Evolutionary conservation across 495 filamentous ascomycete genomes (phyloP).

Genomic region (Aspergillus ostianus): DNA sequence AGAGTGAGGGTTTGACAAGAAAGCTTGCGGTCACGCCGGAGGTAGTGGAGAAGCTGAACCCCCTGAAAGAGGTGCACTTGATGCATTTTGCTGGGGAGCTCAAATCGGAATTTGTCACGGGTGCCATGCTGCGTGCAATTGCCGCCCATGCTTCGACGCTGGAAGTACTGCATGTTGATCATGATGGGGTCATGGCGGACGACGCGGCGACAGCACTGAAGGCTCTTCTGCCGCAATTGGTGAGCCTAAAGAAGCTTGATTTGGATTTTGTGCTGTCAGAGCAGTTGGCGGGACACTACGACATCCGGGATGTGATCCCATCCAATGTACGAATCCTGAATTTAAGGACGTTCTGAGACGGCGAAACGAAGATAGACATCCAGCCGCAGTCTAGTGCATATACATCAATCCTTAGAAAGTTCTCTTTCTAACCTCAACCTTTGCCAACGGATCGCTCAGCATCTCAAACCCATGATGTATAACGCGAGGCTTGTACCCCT

Average conservation of each 20-base stretch:
- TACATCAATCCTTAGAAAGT: background rate
- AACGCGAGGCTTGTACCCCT: background rate
- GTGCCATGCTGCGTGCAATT: background rate
- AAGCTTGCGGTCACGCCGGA: background rate
- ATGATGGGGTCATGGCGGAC: background rate
- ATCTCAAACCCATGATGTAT: constrained; percentile 7
- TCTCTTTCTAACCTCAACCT: constrained; percentile 8
- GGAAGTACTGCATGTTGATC: background rate
- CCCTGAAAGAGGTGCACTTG: background rate
- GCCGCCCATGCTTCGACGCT: background rate
- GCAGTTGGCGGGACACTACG: background rate
- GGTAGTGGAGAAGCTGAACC: background rate
- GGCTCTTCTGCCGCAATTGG: background rate
- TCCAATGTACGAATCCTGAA: too few relatives aligned
- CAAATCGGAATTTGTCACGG: background rate
- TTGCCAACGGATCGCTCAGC: constrained; percentile 9
- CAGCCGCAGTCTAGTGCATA: too few relatives aligned
- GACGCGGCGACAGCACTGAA: background rate
- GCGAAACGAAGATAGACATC: too few relatives aligned
- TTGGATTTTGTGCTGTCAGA: background rate
- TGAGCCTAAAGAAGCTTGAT: background rate
- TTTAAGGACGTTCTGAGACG: too few relatives aligned
- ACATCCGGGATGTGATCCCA: background rate
- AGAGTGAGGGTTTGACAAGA: background rate
- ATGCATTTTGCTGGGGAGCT: background rate